Evolutionary conservation across 768 basidiomycete species (phyloP).

Genomic region (Megacollybia marginata): DNA sequence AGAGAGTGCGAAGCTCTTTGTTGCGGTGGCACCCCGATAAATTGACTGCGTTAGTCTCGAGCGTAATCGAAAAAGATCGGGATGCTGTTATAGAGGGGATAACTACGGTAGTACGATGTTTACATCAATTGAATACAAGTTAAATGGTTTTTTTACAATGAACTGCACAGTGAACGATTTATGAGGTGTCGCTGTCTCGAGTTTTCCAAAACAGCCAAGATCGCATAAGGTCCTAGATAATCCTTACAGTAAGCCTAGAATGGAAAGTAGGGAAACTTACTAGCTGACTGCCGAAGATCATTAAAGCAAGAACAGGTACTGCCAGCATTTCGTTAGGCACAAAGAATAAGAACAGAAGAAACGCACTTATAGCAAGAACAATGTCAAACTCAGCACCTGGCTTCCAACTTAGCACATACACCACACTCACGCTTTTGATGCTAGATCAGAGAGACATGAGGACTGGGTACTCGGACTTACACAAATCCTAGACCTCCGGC

Average conservation of each 20-base stretch:
- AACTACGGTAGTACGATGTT: slow-evolving; percentile 29
- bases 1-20: slow-evolving; percentile 50
- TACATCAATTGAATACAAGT: slow-evolving; percentile 22
- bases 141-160: no score
- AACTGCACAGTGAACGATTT: no score
- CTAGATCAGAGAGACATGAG: background rate
- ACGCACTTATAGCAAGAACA: slow-evolving; percentile 18
- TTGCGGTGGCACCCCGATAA: slow-evolving; percentile 70
- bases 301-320: slow-evolving; percentile 20
- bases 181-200: no score
- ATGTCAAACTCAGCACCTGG: slow-evolving; percentile 22
- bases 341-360: background rate
- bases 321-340: background rate
- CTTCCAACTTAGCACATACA: slow-evolving; percentile 15
- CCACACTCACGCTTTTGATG: slow-evolving; percentile 16
- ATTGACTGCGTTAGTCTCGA: slow-evolving; percentile 33
- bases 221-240: no score
- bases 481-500: slow-evolving; percentile 12
- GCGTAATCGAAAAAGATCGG: slow-evolving; percentile 36
- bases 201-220: no score
- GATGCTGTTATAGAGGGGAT: slow-evolving; percentile 40
- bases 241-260: background rate
- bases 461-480: slow-evolving; percentile 1
- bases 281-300: slow-evolving; percentile 23
- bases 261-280: slow-evolving; percentile 7